phyloP scores from a whole-genome alignment of 345 rosid genomes.

The Gossypium ekmanianum region DNA sequence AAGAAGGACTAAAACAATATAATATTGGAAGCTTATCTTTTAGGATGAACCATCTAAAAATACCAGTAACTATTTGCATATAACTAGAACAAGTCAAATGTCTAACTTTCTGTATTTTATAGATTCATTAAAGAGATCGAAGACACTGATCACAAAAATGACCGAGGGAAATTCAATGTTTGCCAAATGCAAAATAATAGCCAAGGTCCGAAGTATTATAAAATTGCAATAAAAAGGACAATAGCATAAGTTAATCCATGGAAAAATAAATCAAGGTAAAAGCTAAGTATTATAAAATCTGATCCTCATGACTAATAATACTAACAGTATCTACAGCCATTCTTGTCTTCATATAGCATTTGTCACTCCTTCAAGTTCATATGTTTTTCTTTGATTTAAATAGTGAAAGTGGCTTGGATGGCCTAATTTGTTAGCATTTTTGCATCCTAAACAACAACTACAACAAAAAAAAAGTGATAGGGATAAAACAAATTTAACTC shows the following conservation, averaged over 20 bases:
- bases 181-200: constrained; percentile 92
- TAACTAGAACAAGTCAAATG: constrained; percentile 17
- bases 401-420: constrained; percentile 81
- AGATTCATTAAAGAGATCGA: no score
- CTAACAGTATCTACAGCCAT: constrained; percentile 96
- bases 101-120: no score
- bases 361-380: constrained; percentile 81
- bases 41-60: constrained; percentile 60
- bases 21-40: constrained; percentile 8
- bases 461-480: neutral
- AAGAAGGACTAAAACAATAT: constrained; percentile 2
- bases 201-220: constrained; percentile 62
- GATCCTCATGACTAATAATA: constrained; percentile 64
- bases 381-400: constrained; percentile 84
- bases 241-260: constrained; percentile 14
- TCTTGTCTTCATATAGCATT: constrained; percentile 76
- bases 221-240: constrained; percentile 22
- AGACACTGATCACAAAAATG: no score
- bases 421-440: constrained; percentile 65
- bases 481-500: neutral
- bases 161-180: constrained; percentile 54
- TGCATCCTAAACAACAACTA: constrained; percentile 52
- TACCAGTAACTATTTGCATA: constrained; percentile 81
- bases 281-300: constrained; percentile 42
- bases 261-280: constrained; percentile 12